phyloP scores from a whole-genome alignment of 306 rosid genomes.

The Inga laurina region DNA sequence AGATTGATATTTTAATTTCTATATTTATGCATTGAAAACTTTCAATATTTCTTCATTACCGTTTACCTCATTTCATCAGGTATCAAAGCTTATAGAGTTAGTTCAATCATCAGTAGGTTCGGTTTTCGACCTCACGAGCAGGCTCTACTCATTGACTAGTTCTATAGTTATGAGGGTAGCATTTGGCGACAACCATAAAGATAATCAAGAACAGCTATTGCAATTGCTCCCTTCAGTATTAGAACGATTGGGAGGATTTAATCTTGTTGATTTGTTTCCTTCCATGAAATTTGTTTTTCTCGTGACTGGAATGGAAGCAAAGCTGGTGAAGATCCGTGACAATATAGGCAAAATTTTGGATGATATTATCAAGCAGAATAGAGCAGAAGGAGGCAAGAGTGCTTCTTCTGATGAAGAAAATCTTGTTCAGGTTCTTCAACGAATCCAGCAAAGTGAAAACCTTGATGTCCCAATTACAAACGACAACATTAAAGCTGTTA shows the following conservation, averaged over 20 bases:
- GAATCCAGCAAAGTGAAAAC: conserved; percentile 3
- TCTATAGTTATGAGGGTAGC: background rate
- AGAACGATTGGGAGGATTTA: background rate
- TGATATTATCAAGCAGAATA: background rate
- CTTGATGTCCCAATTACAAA: conserved; percentile 12
- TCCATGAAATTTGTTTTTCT: background rate
- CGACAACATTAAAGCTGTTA: background rate
- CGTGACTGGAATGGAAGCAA: background rate
- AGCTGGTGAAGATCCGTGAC: background rate
- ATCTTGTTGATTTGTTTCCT: conserved; percentile 19
- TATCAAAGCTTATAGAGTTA: background rate
- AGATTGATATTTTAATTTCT: background rate
- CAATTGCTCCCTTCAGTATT: background rate
- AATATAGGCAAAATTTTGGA: background rate
- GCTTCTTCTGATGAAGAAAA: background rate
- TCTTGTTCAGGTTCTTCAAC: background rate
- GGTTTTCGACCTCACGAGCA: conserved; percentile 20
- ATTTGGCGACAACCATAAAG: background rate
- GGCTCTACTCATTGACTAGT: background rate
- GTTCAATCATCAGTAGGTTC: conserved; percentile 15
- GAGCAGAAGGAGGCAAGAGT: background rate
- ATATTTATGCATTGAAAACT: background rate
- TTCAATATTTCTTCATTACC: too few species aligned
- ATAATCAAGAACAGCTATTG: background rate
- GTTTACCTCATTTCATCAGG: background rate